A percentile compares a stretch with the other conserved stretches of the same genome.
Evolutionary conservation across 345 rosid species (phyloP).

Genomic region (Hirschfeldia incana): DNA sequence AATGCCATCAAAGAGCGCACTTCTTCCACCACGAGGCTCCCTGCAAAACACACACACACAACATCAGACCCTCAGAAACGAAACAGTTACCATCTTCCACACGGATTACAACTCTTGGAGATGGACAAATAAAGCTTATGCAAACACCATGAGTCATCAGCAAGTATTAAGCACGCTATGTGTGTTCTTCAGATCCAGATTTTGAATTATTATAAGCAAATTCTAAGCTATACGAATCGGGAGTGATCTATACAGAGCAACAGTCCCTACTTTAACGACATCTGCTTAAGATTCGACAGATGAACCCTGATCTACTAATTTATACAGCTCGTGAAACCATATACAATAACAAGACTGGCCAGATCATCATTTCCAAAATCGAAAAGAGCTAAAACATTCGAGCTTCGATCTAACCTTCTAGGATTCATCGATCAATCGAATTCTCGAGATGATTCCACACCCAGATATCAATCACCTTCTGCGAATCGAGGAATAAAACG

Average conservation of each 20-base stretch:
- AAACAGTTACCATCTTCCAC: neutral
- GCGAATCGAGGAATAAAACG: neutral
- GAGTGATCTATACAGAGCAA: constrained; percentile 11
- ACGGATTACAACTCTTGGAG: neutral
- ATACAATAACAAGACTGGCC: neutral
- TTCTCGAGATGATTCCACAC: neutral
- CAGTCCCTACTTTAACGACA: neutral
- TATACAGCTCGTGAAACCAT: neutral
- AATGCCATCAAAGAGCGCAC: constrained; percentile 82
- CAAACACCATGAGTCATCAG: neutral
- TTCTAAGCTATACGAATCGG: neutral
- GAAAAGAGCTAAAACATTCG: neutral
- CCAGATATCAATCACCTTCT: constrained; percentile 13
- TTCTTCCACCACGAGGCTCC: constrained; percentile 70
- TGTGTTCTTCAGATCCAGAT: neutral
- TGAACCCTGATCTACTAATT: constrained; percentile 10
- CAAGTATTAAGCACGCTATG: neutral
- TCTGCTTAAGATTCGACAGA: neutral
- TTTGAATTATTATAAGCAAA: neutral
- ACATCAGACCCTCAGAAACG: neutral
- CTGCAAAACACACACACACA: constrained; percentile 34
- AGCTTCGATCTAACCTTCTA: constrained; percentile 50
- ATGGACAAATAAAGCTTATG: neutral
- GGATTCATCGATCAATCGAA: constrained; percentile 53
- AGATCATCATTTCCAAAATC: constrained; percentile 5